A percentile compares a stretch with the other conserved stretches of the same genome.
Conservation (phyloP, 306 rosid species). For the Dalbergia cultrata region DNA sequence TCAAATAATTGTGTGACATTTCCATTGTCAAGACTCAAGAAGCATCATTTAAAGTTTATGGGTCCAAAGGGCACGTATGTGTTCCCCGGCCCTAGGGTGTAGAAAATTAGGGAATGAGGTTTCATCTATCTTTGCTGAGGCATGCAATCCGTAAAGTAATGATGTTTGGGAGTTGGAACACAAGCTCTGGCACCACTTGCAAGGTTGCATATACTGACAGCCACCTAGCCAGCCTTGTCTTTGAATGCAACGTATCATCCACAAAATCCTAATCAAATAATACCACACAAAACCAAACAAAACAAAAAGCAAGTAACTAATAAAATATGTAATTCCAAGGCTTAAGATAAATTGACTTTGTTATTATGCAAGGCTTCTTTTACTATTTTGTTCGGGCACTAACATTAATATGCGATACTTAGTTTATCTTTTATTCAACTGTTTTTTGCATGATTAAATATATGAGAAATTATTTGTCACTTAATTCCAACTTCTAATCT, state of each 20-base stretch:
- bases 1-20: conserved; percentile 26
- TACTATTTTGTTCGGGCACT: no score
- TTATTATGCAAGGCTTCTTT: neutral
- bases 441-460: no score
- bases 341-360: neutral
- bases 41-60: neutral
- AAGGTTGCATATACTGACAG: neutral
- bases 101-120: neutral
- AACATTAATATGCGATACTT: no score
- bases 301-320: neutral
- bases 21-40: conserved; percentile 18
- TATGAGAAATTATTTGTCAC: no score
- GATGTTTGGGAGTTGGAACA: neutral
- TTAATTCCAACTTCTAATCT: no score
- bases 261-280: conserved; percentile 54
- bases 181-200: neutral
- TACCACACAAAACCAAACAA: neutral
- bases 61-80: no score
- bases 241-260: conserved; percentile 62
- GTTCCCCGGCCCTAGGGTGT: no score
- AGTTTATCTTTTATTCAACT: no score
- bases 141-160: neutral
- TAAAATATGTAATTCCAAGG: no score
- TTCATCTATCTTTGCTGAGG: neutral
- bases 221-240: conserved; percentile 45